Base-by-base conservation (phyloP, 805 yeast genomes). In the Barnettozyma sucrosica region DNA sequence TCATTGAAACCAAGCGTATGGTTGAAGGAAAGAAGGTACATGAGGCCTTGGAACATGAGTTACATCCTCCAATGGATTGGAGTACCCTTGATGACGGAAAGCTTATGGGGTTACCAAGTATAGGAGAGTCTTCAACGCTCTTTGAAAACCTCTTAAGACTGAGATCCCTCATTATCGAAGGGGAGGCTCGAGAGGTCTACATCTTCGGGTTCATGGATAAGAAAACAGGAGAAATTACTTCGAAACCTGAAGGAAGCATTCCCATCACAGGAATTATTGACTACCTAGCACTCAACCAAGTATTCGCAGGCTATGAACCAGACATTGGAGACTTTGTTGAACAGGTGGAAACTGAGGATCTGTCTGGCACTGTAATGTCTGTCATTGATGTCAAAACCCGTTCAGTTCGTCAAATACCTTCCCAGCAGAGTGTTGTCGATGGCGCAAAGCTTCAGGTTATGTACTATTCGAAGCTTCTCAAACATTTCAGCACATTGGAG, bases 211-310 rank as follows among this genome's bases (percentile, higher is more conserved):
- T 55, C 36, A 26, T 55, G 19, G 51, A 56, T 41, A 43, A 24
- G 2, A 38, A 45, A 0, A 36, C 40, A 9, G 51, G 54, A 5
- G 47, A 44, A 3, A 55, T 59, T 10, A 38, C 43, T 2, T 52
- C 56, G 4, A 26, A n/a, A n/a, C 8, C 37, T n/a, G 21, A 20
- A 34, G 11, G 14, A 24, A 64, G 66, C 41, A 68, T 79, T 2
- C 60, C 81, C 20, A 70, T 83, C 7, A 80, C 86, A 57, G 93
- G 90, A 2, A 67, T 84, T 1, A 74, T 83, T 23, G 90, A 83
- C 61, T 74, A 74, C 20, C 44, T 24, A 44, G 45, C 52, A 9
- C 19, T 56, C 4, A 38, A 50, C n/a, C 5, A 33, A 4, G 44
- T 41, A 7, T 21, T 47, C 8, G 3, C 9, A 6, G 23, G 20